Percentiles rank a stretch among this genome's conserved stretches.
These are phyloP conservation scores for Pichia paraexigua DNA, from an alignment of 805 yeast species.

Conservation along the genomic window DNA sequence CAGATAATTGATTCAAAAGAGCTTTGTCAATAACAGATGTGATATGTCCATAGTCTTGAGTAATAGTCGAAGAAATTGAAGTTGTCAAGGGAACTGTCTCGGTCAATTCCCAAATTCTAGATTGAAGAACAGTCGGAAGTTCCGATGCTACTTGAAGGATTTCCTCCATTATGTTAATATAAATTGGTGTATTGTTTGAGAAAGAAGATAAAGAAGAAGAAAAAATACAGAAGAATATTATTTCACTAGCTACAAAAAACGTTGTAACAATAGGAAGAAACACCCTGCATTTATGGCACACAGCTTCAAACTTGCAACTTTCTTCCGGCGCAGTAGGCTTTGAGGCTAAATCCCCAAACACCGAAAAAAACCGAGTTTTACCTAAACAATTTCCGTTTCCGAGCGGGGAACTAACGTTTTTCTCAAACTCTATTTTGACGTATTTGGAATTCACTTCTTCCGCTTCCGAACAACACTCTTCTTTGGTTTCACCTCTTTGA, in stretches of 20 bases:
- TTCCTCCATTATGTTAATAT: neutral
- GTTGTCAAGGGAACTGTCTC: constrained; percentile 7
- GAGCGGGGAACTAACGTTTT: neutral
- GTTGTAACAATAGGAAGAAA: too few species aligned
- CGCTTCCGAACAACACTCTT: neutral
- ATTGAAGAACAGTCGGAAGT: neutral
- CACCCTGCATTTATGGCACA: too few species aligned
- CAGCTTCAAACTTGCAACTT: too few species aligned
- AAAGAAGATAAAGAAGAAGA: too few species aligned
- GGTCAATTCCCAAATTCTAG: neutral
- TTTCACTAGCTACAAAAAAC: too few species aligned
- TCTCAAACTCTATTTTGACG: too few species aligned
- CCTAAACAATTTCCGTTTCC: neutral
- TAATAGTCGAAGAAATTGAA: constrained; percentile 7
- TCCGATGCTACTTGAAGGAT: neutral
- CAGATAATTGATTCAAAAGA: neutral
- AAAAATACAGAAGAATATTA: too few species aligned
- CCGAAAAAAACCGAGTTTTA: too few species aligned
- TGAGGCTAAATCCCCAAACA: too few species aligned
- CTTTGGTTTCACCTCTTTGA: constrained; percentile 37
- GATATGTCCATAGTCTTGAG: constrained; percentile 11
- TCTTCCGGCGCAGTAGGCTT: too few species aligned
- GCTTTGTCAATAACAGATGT: constrained; percentile 11
- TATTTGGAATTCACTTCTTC: neutral
- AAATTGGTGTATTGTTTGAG: too few species aligned